Base-by-base conservation (phyloP, 2,329 filamentous ascomycete species). In the Exserohilum turcica region DNA sequence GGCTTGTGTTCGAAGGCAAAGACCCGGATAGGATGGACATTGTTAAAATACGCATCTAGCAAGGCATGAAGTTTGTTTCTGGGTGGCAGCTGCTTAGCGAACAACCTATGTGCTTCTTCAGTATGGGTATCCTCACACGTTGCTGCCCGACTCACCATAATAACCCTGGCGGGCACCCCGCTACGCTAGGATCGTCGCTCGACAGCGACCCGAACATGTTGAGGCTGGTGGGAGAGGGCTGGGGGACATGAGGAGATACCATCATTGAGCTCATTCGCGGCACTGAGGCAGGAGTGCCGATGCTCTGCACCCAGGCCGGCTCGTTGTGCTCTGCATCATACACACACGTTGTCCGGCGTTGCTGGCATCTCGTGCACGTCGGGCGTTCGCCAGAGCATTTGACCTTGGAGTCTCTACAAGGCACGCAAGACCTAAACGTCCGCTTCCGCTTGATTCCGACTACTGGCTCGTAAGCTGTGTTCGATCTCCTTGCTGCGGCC, bases 1-100 rank as follows among this genome's bases (percentile, higher is more conserved):
- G 68, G 68, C 31, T 70, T 69, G 29, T 71, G 68, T 28, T 69
- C 66, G 27, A 68, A 68, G 1, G 67, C 67, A 15, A 70, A 70
- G 1, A 68, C 63, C 4, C 61, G 56, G 16, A 67, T 56, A 1
- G 65, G 66, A 39, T 69, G 64, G 5, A 70, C 62, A 40, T 71
- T 71, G 44, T 67, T 69, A 51, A 71, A 71, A 45, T 69, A 71
- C 5, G 64, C 60, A 40, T 71, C 68, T 1, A 71, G 53, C 15
- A 71, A 48, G 0, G 59, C 59, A 36, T 69, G 68, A 7, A 71
- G 39, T 31, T 65, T 65, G 7, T 54, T 46, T 38, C 52, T 64
- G 2, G 60, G 56, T 7, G 68, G 68, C 13, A 71, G 43, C 43
- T 65, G 59, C 7, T 60, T 57, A 3, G 60, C 50, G 18, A 67